Evolutionary conservation across 2,329 filamentous ascomycete species (phyloP), one percentile per base, ranked within the genome.

Genomic region (Epichloe festucae): DNA sequence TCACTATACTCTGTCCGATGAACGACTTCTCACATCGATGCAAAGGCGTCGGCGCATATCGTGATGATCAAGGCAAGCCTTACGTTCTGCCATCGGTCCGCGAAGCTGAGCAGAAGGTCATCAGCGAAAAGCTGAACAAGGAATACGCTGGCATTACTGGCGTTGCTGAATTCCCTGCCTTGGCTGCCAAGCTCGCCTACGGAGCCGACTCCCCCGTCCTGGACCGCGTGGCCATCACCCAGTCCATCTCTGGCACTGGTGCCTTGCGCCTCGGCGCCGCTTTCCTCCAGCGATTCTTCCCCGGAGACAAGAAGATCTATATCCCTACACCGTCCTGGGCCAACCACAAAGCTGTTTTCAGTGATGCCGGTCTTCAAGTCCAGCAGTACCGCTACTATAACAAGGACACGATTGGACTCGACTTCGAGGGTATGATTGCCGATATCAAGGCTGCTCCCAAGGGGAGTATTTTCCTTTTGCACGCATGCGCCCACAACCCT

Each of bases 331-430:
- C 93, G 49, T 95, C 89, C 62, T 98, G 93, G 93, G 93, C 91
- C 63, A 97, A 98, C 81, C 93, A 98, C 78, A 87, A 82, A 67
- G 90, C 91, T 58, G 87, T 98, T 70, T 97, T 98, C 82, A 84
- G 80, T 73, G 90, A 97, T 72, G 86, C 88, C 35, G 89, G 90
- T 53, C 80, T 98, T 58, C 79, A 87, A 72, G 89, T 97, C 56
- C 83, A 90, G 74, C 89, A 90, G 75, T 98, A 98, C 80, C 81
- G 88, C 63, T 98, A 98, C 83, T 98, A 97, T 78, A 88, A 97
- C 82, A 94, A 95, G 79, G 84, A 95, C 68, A 97, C 91, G 65
- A 97, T 96, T 67, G 90, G 90, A 52, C 85, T 98, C 58, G 93
- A 98, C 78, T 97, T 96, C 65, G 88, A 94, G 60, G 93, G 93